Base-by-base conservation (phyloP, 805 yeast genomes). In the Hanseniaspora valbyensis region DNA sequence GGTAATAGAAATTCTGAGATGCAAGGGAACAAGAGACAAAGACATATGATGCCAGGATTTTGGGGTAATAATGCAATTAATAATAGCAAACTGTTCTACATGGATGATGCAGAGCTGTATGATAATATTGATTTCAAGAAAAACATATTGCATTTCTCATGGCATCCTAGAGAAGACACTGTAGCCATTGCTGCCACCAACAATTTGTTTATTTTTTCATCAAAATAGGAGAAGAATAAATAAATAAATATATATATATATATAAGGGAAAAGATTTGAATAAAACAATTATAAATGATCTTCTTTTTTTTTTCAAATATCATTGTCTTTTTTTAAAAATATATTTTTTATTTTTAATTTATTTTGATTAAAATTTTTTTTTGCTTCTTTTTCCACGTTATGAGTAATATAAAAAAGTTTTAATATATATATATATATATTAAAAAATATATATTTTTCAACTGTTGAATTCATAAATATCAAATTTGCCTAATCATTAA, bases 111-210 rank as follows among this genome's bases (percentile, higher is more conserved):
- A 18, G 50, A 44, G 16, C 29, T 51, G 4, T 45, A 51, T 18
- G 78, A 80, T 61, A 90, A 82, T 62, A 84, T 89, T 57, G 97
- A 94, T 68, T 92, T 89, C 72, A 87, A 89, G 68, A 90, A 89
- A 74, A 82, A 86, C 66, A 89, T 92, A 54, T 73, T 90, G 66
- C 97, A 92, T 69, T 74, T 88, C 67, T 87, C 96, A 65, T 92
- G 99, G 98, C 98, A 92, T 72, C 98, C 99, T 56, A 74, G 73
- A 58, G 98, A 94, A 69, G 87, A 92, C 69, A 81, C 92, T 48
- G 95, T 92, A 58, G 98, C 98, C 39, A 85, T 92, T 62, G 97
- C 97, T 44, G 97, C 98, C 18, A 92, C 99, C 21, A 94, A 92
- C 71, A 92, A 92, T 69, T 75, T 86, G 59, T 84, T 83, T 69